phyloP scores from a whole-genome alignment of 108 stramenopile species.

The Stephanodiscus triporus region DNA sequence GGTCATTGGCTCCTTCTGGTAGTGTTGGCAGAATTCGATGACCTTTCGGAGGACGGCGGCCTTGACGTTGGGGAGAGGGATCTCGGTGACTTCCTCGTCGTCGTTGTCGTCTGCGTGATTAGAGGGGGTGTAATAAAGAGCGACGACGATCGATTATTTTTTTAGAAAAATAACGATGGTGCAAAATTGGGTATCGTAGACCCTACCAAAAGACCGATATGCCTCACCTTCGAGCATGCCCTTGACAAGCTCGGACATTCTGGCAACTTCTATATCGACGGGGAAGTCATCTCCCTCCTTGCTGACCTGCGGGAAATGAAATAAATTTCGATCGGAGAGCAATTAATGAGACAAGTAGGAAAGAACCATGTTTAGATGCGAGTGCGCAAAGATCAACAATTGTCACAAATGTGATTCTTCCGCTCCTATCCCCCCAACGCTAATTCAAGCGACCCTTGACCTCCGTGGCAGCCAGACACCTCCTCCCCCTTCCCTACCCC shows the following conservation, averaged over 20 bases:
- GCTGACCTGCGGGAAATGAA: slow-evolving; percentile 66
- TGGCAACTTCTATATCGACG: slow-evolving; percentile 90
- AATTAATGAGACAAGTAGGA: background rate
- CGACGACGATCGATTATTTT: background rate
- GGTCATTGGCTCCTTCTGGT: slow-evolving; percentile 94
- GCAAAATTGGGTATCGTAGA: no score
- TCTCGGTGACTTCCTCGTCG: slow-evolving; percentile 91
- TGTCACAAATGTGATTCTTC: background rate
- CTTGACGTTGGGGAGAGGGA: slow-evolving; percentile 99
- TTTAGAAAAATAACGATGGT: slow-evolving; percentile 9
- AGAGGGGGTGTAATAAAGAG: slow-evolving; percentile 3
- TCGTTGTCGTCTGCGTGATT: slow-evolving; percentile 69
- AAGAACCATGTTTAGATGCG: background rate
- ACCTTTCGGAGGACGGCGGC: slow-evolving; percentile 94
- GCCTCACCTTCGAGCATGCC: slow-evolving; percentile 93
- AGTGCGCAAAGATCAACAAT: background rate
- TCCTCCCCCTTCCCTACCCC: background rate
- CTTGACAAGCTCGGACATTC: slow-evolving; percentile 98
- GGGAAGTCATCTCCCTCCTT: slow-evolving; percentile 96
- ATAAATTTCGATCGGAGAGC: background rate
- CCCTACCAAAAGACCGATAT: no score
- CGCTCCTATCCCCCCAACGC: background rate
- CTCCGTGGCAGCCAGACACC: no score
- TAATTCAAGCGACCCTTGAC: background rate
- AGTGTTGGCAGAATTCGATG: slow-evolving; percentile 97